Evolutionary conservation across 441 rosid genomes (phyloP).

Genomic region (Dalechampia spathulata): DNA sequence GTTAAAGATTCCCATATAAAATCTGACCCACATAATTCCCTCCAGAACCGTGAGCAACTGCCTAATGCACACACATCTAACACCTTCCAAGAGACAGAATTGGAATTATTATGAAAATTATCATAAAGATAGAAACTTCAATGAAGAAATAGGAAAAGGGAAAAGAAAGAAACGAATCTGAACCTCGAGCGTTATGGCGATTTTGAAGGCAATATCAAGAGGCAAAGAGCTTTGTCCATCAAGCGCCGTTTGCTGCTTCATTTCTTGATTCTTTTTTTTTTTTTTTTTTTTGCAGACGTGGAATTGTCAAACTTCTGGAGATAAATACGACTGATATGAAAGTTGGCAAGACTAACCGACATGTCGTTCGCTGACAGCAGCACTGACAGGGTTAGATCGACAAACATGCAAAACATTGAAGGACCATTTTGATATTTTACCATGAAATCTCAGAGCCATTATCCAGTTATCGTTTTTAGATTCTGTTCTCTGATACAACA

Average conservation of each 20-base stretch:
- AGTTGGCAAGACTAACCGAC: too few species aligned
- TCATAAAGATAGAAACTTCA: not conserved
- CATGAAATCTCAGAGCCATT: not conserved
- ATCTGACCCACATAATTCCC: constrained; percentile 37
- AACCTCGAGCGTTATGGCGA: constrained; percentile 42
- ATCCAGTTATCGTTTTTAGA: constrained; percentile 11
- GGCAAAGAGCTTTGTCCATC: constrained; percentile 7
- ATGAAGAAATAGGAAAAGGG: not conserved
- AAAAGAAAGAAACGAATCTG: not conserved
- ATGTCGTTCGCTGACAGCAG: too few species aligned
- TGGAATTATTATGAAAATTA: not conserved
- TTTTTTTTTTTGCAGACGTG: too few species aligned
- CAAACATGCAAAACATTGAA: not conserved
- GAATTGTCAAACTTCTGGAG: too few species aligned
- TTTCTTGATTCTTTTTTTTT: too few species aligned
- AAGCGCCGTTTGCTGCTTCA: too few species aligned
- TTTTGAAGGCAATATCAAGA: constrained; percentile 37
- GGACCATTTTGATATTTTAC: constrained; percentile 2
- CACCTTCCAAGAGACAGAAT: constrained; percentile 22
- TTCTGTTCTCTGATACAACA: constrained; percentile 6
- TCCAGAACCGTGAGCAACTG: constrained; percentile 44
- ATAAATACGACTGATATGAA: too few species aligned
- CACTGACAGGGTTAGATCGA: not conserved
- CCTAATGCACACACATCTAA: constrained; percentile 37
- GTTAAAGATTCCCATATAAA: constrained; percentile 38